Base-by-base conservation (phyloP, 305 asterid species). In the Fraxinus albicans region DNA sequence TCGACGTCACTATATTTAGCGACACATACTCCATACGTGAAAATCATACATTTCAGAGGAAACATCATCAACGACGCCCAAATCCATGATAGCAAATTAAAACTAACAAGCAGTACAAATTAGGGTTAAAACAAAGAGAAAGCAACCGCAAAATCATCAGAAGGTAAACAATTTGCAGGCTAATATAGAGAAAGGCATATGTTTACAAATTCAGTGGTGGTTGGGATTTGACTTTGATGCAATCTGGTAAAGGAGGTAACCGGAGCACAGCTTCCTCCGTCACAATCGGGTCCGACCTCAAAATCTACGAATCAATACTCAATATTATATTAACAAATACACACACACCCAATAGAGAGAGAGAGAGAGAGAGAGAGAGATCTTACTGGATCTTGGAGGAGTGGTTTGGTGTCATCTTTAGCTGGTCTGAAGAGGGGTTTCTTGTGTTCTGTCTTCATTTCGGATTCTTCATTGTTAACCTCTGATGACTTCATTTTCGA, bases 211-310 rank as follows among this genome's bases (percentile, higher is more conserved):
- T 31, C 84, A 82, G 84, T 12, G 6, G 3, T 70, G 5, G 15
- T 76, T 17, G 40, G 75, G 70, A 8, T 75, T 78, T 85, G 38
- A 87, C n/a, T 58, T 75, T 81, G 73, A 88, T 31, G 82, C 78
- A 79, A 81, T 87, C 86, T 4, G 93, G 93, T 34, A 93, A 86
- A 80, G 95, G 93, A 79, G 98, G 96, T 89, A 95, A 86, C 3
- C 91, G 92, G 69, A 95, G 92, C 78, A 95, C 91, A 47, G 97
- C 93, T 90, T 95, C 98, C 88, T 94, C 97, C 0, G 96, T 92
- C 88, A 91, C 94, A 63, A 92, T 93, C 77, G 97, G 98, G 85
- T 95, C 96, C 84, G 98, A 93, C 81, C 94, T 92, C 81, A 91
- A 73, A 63, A 95, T 91, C 97, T 95, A 82, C 67, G 23, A 33